A percentile compares a stretch with the other conserved stretches of the same genome.
These are phyloP conservation scores for Blepharisma undulans DNA, from an alignment of 169 alveolate genomes.

Conservation along the genomic window DNA sequence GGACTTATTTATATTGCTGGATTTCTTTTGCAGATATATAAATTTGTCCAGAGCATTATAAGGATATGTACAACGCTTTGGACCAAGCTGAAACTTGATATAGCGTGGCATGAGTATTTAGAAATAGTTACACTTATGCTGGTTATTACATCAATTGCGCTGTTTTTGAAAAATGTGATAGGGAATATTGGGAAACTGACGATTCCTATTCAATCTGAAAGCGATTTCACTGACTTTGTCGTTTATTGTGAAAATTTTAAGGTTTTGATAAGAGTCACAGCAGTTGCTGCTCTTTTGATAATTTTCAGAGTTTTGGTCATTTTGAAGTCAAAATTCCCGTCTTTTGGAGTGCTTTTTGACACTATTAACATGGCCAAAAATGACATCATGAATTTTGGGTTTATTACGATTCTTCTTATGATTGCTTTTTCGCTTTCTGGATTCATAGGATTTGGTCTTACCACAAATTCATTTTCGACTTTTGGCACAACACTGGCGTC, in stretches of 20 bases:
- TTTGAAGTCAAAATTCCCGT: slow-evolving; percentile 45
- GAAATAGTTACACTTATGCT: neutral
- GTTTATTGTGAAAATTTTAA: neutral
- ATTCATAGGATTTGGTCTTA: slow-evolving; percentile 33
- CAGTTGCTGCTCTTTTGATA: slow-evolving; percentile 38
- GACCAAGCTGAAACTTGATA: neutral
- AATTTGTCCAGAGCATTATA: neutral
- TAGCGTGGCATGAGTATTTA: neutral
- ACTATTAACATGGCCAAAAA: slow-evolving; percentile 43
- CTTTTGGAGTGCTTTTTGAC: slow-evolving; percentile 60
- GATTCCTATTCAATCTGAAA: slow-evolving; percentile 28
- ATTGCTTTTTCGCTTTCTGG: slow-evolving; percentile 40
- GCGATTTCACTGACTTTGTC: slow-evolving; percentile 35
- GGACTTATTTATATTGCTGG: neutral
- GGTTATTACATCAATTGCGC: neutral
- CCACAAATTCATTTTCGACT: neutral
- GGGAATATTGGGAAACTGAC: slow-evolving; percentile 14
- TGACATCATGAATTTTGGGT: slow-evolving; percentile 38
- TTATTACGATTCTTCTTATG: slow-evolving; percentile 36
- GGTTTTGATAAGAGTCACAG: slow-evolving; percentile 10
- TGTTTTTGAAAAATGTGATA: neutral
- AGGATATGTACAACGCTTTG: neutral
- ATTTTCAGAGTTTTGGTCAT: slow-evolving; percentile 35
- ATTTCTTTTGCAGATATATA: neutral
- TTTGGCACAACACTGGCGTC: neutral